A percentile compares a stretch with the other conserved stretches of the same genome.
Conservation (phyloP, 352 stramenopile genomes). For the Globisporangium alternatum region DNA sequence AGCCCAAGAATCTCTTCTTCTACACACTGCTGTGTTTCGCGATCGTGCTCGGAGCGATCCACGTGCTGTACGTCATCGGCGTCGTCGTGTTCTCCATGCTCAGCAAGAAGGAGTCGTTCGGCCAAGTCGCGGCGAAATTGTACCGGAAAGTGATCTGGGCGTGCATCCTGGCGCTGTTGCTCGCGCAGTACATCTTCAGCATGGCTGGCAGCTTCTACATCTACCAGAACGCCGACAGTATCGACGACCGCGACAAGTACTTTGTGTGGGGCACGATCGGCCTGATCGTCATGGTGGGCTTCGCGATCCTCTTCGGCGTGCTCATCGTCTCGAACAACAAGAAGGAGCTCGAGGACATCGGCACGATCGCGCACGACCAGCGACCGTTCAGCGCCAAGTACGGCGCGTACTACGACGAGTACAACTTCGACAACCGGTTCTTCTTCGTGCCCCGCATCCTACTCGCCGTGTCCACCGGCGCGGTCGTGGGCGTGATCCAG, state of each 20-base stretch:
- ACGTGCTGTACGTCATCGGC: constrained; percentile 61
- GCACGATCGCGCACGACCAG: constrained; percentile 74
- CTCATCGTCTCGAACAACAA: constrained; percentile 61
- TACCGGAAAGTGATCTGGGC: constrained; percentile 85
- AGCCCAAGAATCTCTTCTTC: constrained; percentile 72
- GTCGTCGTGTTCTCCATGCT: constrained; percentile 42
- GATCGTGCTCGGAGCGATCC: constrained; percentile 52
- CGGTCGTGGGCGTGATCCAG: constrained; percentile 66
- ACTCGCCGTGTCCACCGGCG: constrained; percentile 63
- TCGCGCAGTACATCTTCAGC: constrained; percentile 86
- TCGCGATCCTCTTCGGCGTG: constrained; percentile 66
- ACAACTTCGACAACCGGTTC: constrained; percentile 88
- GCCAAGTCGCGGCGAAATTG: constrained; percentile 50
- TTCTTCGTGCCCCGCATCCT: constrained; percentile 84
- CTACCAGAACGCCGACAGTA: constrained; percentile 37
- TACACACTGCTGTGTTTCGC: constrained; percentile 72
- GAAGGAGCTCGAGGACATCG: constrained; percentile 71
- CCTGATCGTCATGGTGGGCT: constrained; percentile 43
- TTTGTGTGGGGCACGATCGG: constrained; percentile 44
- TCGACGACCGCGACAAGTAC: constrained; percentile 26
- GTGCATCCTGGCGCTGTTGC: constrained; percentile 57
- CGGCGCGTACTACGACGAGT: constrained; percentile 86
- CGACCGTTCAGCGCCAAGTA: constrained; percentile 80
- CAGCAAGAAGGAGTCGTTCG: constrained; percentile 63
- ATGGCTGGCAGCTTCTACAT: constrained; percentile 82